Base-by-base conservation (phyloP, 1,139 yeast species). In the Suhomyces taliae region DNA sequence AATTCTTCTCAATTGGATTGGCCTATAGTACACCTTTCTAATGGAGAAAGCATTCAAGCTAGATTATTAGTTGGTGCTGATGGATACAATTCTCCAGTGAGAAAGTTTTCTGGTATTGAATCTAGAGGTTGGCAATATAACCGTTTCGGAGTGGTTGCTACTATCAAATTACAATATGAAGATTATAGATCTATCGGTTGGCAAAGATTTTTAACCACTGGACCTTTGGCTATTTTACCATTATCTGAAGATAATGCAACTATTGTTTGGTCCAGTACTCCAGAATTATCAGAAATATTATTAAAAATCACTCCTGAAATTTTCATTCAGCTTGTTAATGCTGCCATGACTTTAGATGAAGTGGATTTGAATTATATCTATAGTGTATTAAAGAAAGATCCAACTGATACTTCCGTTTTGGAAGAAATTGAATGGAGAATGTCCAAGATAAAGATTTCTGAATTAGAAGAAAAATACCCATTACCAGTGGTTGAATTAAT, bases 81-180 rank as follows among this genome's bases (percentile, higher is more conserved):
- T 64, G 99, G 99, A 0, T 90, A 84, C 63, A 90, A 91, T 65
- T 90, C 98, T 0, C 97, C 97, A 0, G 99, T 88, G 4, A 78
- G 98, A 40, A 76, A 80, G 53, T 91, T 80, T 61, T 87, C 97
- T 0, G 83, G 81, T 2, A 90, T 95, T 47, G 84, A 84, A 60
- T 82, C 95, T 7, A 77, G 96, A 42, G 99, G 99, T 7, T 95
- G 99, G 99, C 81, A 79, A 48, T 93, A 93, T 65, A 76, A 86
- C 56, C 79, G 90, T 42, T 89, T 85, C 69, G 99, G 98, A 1
- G 85, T 90, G 12, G 99, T 93, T 2, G 97, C 95, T 0, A 87
- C 96, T 1, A 67, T 93, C 56, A 82, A 85, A 52, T 70, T 88
- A 42, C 89, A 85, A 56, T 82, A 81, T 59, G 88, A 86, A 43